These are phyloP conservation scores for Macrophomina phaseolina DNA, from an alignment of 2,329 filamentous ascomycete genomes.

Conservation along the genomic window DNA sequence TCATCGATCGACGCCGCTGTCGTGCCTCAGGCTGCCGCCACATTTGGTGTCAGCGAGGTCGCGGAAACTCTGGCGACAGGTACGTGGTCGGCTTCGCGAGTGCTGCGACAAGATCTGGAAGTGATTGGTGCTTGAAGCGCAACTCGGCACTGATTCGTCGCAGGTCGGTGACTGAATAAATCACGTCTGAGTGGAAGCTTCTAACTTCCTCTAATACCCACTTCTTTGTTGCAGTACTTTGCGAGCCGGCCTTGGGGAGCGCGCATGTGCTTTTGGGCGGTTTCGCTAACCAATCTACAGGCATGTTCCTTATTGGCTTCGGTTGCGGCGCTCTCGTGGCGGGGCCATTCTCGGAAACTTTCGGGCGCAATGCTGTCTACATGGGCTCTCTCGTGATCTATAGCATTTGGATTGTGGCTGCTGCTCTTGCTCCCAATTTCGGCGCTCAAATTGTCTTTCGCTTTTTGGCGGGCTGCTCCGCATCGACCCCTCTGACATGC, in stretches of 20 bases:
- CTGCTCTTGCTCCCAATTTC: slow-evolving; percentile 54
- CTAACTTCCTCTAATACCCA: too few relatives aligned
- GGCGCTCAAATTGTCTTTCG: slow-evolving; percentile 56
- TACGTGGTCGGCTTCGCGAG: slow-evolving; percentile 15
- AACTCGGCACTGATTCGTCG: too few relatives aligned
- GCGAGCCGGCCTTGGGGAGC: neutral
- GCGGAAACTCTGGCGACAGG: slow-evolving; percentile 59
- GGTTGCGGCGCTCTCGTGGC: slow-evolving; percentile 56
- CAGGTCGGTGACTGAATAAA: too few relatives aligned
- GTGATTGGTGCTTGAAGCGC: too few relatives aligned
- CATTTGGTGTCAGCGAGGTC: slow-evolving; percentile 57
- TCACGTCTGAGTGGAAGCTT: too few relatives aligned
- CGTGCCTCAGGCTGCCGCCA: slow-evolving; percentile 51
- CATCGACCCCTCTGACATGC: slow-evolving; percentile 52
- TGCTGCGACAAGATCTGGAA: neutral
- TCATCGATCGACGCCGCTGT: slow-evolving; percentile 60
- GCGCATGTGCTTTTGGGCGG: neutral
- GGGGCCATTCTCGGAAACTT: slow-evolving; percentile 43
- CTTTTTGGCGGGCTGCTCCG: slow-evolving; percentile 57
- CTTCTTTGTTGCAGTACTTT: neutral
- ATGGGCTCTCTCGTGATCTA: slow-evolving; percentile 53
- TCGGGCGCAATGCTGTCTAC: slow-evolving; percentile 52
- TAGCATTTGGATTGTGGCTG: slow-evolving; percentile 57
- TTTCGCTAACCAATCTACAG: slow-evolving; percentile 12
- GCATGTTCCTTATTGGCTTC: slow-evolving; percentile 47